phyloP scores from a whole-genome alignment of 805 yeast genomes.

The Candida caryicola region DNA sequence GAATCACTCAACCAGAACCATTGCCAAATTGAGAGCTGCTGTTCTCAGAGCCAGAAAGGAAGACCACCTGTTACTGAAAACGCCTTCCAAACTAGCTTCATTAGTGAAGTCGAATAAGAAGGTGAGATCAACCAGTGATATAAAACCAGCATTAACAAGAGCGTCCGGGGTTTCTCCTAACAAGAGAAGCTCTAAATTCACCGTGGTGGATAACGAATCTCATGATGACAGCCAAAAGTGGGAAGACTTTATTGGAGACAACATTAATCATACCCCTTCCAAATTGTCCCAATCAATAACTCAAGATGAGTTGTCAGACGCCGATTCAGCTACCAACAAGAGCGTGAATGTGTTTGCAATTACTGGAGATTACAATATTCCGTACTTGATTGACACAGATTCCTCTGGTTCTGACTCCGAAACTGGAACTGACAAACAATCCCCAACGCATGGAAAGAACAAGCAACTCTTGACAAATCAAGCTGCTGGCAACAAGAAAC shows the following conservation, averaged over 20 bases:
- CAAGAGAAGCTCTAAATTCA: constrained; percentile 33
- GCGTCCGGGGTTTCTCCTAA: constrained; percentile 26
- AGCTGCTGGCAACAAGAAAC: constrained; percentile 14
- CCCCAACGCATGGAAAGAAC: constrained; percentile 2
- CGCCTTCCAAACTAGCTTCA: constrained; percentile 12
- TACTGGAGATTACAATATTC: constrained; percentile 19
- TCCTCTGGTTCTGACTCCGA: constrained; percentile 24
- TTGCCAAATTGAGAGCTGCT: constrained; percentile 55
- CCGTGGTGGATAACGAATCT: constrained; percentile 26
- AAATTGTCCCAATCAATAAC: constrained; percentile 17
- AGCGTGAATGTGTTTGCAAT: constrained; percentile 14
- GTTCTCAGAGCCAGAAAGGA: constrained; percentile 45
- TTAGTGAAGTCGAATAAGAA: constrained; percentile 13
- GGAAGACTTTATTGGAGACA: constrained; percentile 39
- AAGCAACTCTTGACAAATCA: constrained; percentile 16
- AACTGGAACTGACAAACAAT: constrained; percentile 2
- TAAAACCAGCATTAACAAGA: constrained; percentile 17
- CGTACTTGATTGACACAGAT: constrained; percentile 28
- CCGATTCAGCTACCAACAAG: constrained; percentile 9
- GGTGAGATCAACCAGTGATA: constrained; percentile 11
- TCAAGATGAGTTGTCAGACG: constrained; percentile 14
- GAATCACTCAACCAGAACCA: constrained; percentile 60
- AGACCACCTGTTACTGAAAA: constrained; percentile 20
- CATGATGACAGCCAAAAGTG: constrained; percentile 26
- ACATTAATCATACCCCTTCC: constrained; percentile 20